Base-by-base conservation (phyloP, 2,329 filamentous ascomycete genomes). In the Aspergillus sp. region DNA sequence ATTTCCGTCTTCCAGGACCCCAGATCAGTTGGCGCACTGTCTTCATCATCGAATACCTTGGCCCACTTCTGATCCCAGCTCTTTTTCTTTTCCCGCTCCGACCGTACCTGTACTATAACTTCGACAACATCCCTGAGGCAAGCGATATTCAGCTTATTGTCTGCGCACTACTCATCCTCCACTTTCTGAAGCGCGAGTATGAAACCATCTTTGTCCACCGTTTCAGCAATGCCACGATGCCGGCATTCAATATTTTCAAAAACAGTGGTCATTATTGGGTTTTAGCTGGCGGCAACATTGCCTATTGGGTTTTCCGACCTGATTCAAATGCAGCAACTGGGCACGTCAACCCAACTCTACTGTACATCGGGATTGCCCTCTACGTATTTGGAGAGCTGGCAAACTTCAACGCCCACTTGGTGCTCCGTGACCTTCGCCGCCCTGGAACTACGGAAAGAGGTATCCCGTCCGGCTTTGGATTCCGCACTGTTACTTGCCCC, bases 231-330 rank as follows among this genome's bases (percentile, higher is more conserved):
- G 91, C 89, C 69, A 99, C 95, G 48, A 99, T 99, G 95, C 95
- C 95, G 17, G 83, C 85, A 57, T 79, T 77, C 71, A 96, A 96
- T 81, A 91, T 99, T 72, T 89, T 97, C 84, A 95, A 93, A 78
- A 99, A 99, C 83, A 91, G 88, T 64, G 85, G 84, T 64, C 93
- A 97, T 81, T 99, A 99, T 85, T 99, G 95, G 95, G 69, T 88
- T 34, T 76, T 93, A 55, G 88, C 89, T 4, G 95, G 95, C 48
- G 71, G 92, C 24, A 85, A 95, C 68, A 86, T 93, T 68, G 91
- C 91, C 44, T 89, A 89, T 78, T 93, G 89, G 81, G 85, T 95
- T 67, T 98, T 98, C 80, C 82, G 85, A 11, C 93, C 93, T 5
- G 83, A 79, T 63, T 87, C 89, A 4, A 81, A 85, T 15, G 85